These are phyloP conservation scores for Linanthus parryae DNA, from an alignment of 148 eudicot species.

Conservation along the genomic window DNA sequence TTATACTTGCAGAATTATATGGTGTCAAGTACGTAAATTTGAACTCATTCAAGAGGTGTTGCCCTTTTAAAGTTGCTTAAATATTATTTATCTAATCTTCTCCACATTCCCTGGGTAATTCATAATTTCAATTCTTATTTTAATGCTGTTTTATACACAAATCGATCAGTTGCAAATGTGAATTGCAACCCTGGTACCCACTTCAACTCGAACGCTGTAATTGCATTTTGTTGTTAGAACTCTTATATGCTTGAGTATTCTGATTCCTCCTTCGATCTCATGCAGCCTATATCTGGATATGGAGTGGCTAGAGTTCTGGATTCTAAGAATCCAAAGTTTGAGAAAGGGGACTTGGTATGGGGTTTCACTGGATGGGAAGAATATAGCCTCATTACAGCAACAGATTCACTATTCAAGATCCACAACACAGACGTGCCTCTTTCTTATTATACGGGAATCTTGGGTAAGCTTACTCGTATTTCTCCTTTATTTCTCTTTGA, in stretches of 20 bases:
- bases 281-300: constrained; percentile 41
- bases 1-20: no score
- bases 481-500: no score
- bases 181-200: no score
- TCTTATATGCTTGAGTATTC: background rate
- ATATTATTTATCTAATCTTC: no score
- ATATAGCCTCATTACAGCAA: constrained; percentile 31
- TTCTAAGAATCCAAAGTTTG: constrained; percentile 40
- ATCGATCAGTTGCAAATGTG: background rate
- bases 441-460: constrained; percentile 1
- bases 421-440: background rate
- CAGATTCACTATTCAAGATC: background rate
- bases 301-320: constrained; percentile 62
- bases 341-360: constrained; percentile 46
- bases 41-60: no score
- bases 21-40: no score
- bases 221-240: background rate
- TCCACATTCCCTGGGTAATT: background rate
- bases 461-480: no score
- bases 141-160: background rate
- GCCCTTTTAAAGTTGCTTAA: no score
- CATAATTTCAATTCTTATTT: background rate
- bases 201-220: background rate
- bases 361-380: constrained; percentile 63
- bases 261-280: constrained; percentile 1